These are phyloP conservation scores for Podila minutissima DNA, from an alignment of 192 early-diverging fungal species.

Conservation along the genomic window DNA sequence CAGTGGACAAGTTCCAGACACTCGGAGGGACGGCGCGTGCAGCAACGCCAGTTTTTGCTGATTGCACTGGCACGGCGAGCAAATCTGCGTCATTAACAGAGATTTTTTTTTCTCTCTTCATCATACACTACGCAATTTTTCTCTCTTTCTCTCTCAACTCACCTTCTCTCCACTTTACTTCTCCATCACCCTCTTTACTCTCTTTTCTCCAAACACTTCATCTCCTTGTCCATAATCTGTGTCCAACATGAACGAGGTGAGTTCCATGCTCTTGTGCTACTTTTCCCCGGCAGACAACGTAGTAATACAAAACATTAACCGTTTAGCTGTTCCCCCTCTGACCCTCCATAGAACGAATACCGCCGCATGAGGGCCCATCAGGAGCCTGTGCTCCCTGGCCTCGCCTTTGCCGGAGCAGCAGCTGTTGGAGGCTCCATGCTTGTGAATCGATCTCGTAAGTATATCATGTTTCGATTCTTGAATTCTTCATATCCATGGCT, in stretches of 20 bases:
- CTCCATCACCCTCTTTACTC: neutral
- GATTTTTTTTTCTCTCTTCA: too few relatives aligned
- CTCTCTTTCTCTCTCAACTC: too few relatives aligned
- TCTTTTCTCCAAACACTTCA: neutral
- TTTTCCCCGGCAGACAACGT: neutral
- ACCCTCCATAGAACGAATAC: conserved; percentile 1
- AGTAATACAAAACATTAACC: neutral
- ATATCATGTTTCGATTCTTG: neutral
- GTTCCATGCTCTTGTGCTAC: neutral
- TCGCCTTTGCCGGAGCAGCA: conserved; percentile 35
- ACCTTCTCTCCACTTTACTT: neutral
- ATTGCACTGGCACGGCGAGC: too few relatives aligned
- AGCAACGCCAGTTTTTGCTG: too few relatives aligned
- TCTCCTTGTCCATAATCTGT: neutral
- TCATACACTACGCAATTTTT: too few relatives aligned
- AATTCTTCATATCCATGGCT: neutral
- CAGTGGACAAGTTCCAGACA: too few relatives aligned
- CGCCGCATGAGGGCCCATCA: conserved; percentile 13
- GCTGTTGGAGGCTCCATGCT: conserved; percentile 23
- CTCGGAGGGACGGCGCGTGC: too few relatives aligned
- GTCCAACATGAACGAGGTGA: neutral
- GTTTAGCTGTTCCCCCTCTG: neutral
- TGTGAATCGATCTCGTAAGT: conserved; percentile 31
- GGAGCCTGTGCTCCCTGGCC: conserved; percentile 30
- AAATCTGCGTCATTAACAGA: too few relatives aligned